phyloP scores from a whole-genome alignment of 129 eudicot genomes.

The Flaveria trinervia region DNA sequence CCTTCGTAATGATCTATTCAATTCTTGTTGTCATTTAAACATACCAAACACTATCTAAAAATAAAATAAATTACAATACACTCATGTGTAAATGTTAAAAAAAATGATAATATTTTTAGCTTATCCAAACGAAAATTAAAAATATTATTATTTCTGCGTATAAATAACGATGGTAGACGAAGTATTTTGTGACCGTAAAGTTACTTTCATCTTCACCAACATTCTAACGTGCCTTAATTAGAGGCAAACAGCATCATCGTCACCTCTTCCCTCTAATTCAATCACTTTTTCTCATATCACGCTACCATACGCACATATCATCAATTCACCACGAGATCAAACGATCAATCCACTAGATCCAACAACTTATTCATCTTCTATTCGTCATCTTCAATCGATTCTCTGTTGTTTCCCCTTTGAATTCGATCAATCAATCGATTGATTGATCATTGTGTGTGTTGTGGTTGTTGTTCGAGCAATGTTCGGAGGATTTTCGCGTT shows the following conservation, averaged over 20 bases:
- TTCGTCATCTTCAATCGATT: not conserved
- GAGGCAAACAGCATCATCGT: conserved; percentile 26
- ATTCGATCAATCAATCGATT: not conserved
- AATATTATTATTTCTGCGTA: no score
- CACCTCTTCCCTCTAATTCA: conserved; percentile 19
- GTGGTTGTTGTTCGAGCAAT: conserved; percentile 2
- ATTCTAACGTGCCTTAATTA: conserved; percentile 33
- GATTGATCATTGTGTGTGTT: conserved; percentile 20
- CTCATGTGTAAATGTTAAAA: no score
- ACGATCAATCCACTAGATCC: conserved; percentile 20
- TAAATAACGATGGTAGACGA: no score
- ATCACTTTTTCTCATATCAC: conserved; percentile 30
- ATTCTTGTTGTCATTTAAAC: no score
- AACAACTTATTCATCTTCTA: no score
- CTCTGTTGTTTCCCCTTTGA: not conserved
- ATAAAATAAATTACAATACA: no score
- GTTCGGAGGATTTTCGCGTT: conserved; percentile 15
- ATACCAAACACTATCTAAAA: no score
- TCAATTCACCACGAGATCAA: not conserved
- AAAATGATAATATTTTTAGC: no score
- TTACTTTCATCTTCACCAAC: conserved; percentile 26
- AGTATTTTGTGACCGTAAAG: conserved; percentile 18
- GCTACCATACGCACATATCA: conserved; percentile 23
- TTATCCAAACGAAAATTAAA: no score
- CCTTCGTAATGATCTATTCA: no score